Percentiles rank a stretch among this genome's conserved stretches.
phyloP scores from a whole-genome alignment of 768 basidiomycete genomes.

The Phaeolepiota aurea region DNA sequence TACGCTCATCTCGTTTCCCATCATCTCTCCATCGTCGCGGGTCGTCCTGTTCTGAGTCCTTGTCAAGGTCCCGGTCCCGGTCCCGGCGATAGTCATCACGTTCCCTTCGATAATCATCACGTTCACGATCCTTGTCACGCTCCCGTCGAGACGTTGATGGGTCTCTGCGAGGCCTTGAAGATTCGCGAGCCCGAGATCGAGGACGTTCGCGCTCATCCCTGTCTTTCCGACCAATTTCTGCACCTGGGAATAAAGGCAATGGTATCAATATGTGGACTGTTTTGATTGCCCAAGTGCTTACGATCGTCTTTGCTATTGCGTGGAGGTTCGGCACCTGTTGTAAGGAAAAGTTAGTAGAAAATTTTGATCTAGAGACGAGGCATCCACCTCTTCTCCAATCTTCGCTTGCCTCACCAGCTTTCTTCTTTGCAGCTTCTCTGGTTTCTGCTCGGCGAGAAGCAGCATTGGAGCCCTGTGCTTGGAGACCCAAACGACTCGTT shows the following conservation, averaged over 20 bases:
- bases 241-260: constrained; percentile 29
- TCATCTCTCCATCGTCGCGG: constrained; percentile 76
- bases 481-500: constrained; percentile 31
- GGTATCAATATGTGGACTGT: neutral
- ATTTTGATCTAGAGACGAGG: constrained; percentile 9
- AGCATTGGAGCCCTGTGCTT: constrained; percentile 23
- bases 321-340: constrained; percentile 36
- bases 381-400: constrained; percentile 79
- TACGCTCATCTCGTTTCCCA: constrained; percentile 70
- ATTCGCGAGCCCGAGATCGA: constrained; percentile 53
- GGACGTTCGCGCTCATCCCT: constrained; percentile 59
- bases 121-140: constrained; percentile 23
- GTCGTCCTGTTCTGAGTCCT: constrained; percentile 54
- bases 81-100: constrained; percentile 27
- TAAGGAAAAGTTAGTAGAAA: constrained; percentile 7
- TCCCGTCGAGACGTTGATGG: constrained; percentile 46
- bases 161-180: constrained; percentile 55
- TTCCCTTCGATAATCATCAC: constrained; percentile 32
- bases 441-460: constrained; percentile 47
- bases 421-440: constrained; percentile 56
- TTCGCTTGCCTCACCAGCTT: constrained; percentile 65
- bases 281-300: constrained; percentile 24
- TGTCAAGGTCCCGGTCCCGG: constrained; percentile 30
- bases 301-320: constrained; percentile 56
- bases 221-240: constrained; percentile 9